Evolutionary conservation across 768 basidiomycete genomes (phyloP), one percentile per base, ranked within the genome.

Genomic region (Termitomyces sp.): DNA sequence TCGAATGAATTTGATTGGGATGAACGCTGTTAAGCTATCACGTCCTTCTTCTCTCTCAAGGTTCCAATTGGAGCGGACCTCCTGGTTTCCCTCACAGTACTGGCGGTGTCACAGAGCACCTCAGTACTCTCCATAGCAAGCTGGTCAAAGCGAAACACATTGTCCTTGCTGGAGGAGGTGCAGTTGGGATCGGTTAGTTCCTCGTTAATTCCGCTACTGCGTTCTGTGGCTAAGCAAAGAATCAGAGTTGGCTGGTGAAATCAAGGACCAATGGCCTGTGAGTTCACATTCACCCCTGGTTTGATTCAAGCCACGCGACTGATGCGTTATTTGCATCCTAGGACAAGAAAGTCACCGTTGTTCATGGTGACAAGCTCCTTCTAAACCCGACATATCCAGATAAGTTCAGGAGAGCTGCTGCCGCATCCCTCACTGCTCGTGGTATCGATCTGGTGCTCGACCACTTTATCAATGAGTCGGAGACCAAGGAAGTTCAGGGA

Each of bases 11-110:
- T 14, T 55, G 38, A 61, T 41, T 5, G 32, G 33, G 22, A 20
- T 28, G 57, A 44, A 26, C 20, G 33, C 46, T 41, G 20, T 44
- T 22, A 26, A 65, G 64, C 20, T 90, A 83, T 66, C 76, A 77
- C n/a, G 68, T 80, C 35, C 81, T 90, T 40, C 75, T 90, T 41
- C 68, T 90, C 38, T 77, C 85, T 0, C 75, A 86, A 3, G 88
- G 88, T 1, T 74, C 75, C 30, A 67, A 59, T 3, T 89, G 83
- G 83, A 61, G 65, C 9, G 85, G 80, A 0, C 80, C 81, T 0
- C 43, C 80, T 46, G 67, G 70, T 11, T 72, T 86, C 57, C 84
- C 83, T 0, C 63, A 71, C n/a, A 65, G 58, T 8, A 68, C 67
- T 32, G 63, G 64, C 3, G 72, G 68, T 14, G 63, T 70, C 2